Base-by-base conservation (phyloP, 192 early-diverging fungal species). In the Chytriomyces confervae region DNA sequence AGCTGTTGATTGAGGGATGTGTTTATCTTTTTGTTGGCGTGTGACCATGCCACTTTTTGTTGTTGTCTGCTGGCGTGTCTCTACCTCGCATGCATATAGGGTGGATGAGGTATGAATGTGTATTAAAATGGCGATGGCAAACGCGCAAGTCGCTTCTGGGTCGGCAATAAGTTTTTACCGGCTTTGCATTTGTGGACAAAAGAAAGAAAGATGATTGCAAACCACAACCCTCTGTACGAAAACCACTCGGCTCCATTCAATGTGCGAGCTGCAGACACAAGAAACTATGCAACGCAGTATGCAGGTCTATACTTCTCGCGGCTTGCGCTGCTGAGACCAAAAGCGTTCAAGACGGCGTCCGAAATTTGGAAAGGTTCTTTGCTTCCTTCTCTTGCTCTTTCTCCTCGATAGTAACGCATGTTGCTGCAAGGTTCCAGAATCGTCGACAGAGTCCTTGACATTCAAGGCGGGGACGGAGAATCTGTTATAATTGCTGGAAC, bases 231-330 rank as follows among this genome's bases (percentile, higher is more conserved):
- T 36, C 36, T 5, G 53, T 57, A 57, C 53, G 53, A 13, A 20
- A 57, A 57, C 53, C 13, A 13, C 16, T 57, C 53, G 53, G 53
- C 53, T n/a, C 53, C 53, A 57, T 57, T 13, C 16, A 57, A 57
- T 2, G 20, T 20, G 53, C 53, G 13, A 20, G 16, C 53, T 20
- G 53, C 53, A 57, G 16, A 57, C 53, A 57, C 13, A 20, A 57
- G 16, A 57, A 57, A 57, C 5, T 98, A 92, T 84, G 85, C 83
- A 36, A 91, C 92, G 64, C 95, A 98, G 78, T 98, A 93, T 83
- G 91, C 96, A 24, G 87, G 91, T 69, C 75, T 97, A 7, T 98
- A 98, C 82, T 96, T 89, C 80, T 77, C 86, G 50, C 90, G 97
- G 1, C 88, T 97, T 5, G 77, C 83, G 61, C 75, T 83, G 62